Conservation (phyloP, 495 filamentous ascomycete genomes). For the Annulohypoxylon nitens region DNA sequence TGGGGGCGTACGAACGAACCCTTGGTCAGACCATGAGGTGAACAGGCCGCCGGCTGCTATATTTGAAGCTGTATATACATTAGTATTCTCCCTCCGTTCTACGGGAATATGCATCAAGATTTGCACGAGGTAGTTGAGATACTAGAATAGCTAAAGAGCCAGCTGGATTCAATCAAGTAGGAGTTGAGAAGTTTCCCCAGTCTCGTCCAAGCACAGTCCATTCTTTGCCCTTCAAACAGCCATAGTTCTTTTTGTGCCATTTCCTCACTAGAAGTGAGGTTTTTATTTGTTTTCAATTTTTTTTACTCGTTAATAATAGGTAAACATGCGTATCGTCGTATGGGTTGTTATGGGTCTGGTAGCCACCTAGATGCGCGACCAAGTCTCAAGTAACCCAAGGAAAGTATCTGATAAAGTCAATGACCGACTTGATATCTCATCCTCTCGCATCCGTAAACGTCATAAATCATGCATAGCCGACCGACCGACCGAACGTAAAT, state of each 20-base stretch:
- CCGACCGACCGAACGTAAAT: not conserved
- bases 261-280: not conserved
- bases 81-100: slow-evolving; percentile 18
- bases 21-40: not conserved
- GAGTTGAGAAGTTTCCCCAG: slow-evolving; percentile 2
- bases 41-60: slow-evolving; percentile 9
- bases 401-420: not conserved
- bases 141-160: slow-evolving; percentile 18
- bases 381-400: not conserved
- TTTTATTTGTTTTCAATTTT: not conserved
- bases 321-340: not conserved
- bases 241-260: not conserved
- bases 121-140: slow-evolving; percentile 14
- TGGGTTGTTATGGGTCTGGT: not conserved
- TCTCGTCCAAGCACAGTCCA: not conserved
- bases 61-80: slow-evolving; percentile 35
- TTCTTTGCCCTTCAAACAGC: not conserved
- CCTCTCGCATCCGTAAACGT: not conserved
- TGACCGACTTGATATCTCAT: slow-evolving; percentile 8
- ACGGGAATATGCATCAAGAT: slow-evolving; percentile 11
- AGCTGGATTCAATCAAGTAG: slow-evolving; percentile 2
- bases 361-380: not conserved
- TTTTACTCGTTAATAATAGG: not conserved
- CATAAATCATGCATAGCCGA: not conserved
- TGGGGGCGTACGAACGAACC: not conserved